Conservation (phyloP, 179 eudicot species). For the Silene vulgaris region DNA sequence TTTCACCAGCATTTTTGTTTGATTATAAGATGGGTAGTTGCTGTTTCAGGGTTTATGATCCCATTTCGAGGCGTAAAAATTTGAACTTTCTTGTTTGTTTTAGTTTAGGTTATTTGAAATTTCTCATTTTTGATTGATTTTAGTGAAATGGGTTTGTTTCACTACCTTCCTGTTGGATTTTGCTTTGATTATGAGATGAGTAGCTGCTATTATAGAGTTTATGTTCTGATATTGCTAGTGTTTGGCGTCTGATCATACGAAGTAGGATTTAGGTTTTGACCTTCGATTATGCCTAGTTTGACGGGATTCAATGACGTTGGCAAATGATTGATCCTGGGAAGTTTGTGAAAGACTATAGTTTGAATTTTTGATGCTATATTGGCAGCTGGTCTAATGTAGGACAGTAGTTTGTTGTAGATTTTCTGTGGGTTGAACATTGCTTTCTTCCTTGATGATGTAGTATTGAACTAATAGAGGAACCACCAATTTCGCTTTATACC, state of each 20-base stretch:
- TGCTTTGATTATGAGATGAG: conserved; percentile 8
- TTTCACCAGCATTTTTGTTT: background rate
- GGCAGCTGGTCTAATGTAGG: background rate
- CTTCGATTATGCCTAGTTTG: background rate
- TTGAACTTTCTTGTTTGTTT: background rate
- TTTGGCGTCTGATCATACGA: background rate
- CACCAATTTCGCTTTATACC: background rate
- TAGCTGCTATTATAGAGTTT: conserved; percentile 4
- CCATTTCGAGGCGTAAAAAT: background rate
- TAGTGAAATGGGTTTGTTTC: conserved; percentile 3
- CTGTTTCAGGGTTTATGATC: background rate
- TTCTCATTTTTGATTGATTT: background rate
- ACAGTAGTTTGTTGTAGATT: background rate
- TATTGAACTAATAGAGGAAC: background rate
- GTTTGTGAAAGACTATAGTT: background rate
- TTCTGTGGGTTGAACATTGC: background rate
- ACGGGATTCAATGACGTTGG: conserved; percentile 3
- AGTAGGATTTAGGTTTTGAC: background rate
- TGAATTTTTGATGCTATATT: background rate
- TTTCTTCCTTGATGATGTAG: background rate
- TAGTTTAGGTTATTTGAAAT: background rate
- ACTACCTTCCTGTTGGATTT: background rate
- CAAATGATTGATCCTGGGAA: background rate
- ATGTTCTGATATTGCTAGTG: background rate
- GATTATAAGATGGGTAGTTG: conserved; percentile 3